Conservation (phyloP, 192 early-diverging fungal species). For the Coemansia sp. region DNA sequence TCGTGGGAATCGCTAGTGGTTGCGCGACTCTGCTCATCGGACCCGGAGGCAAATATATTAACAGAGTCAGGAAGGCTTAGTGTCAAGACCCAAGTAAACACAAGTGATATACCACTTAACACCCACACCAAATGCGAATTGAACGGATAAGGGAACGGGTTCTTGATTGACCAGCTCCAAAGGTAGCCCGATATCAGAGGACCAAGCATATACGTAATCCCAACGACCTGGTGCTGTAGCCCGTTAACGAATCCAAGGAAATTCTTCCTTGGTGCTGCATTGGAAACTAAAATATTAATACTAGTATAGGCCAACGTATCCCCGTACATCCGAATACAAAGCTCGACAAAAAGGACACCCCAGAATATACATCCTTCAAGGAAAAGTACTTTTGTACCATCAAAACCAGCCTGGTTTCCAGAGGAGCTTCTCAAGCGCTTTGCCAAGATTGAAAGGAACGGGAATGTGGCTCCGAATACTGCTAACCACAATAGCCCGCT, state of each 20-base stretch:
- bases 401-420: not conserved
- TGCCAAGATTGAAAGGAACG: slow-evolving; percentile 20
- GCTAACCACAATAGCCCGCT: slow-evolving; percentile 20
- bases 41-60: slow-evolving; percentile 2
- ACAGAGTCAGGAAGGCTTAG: slow-evolving; percentile 25
- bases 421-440: slow-evolving; percentile 43
- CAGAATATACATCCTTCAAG: slow-evolving; percentile 8
- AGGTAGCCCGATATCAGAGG: slow-evolving; percentile 33
- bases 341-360: slow-evolving; percentile 19
- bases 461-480: slow-evolving; percentile 10
- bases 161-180: slow-evolving; percentile 46
- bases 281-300: slow-evolving; percentile 39
- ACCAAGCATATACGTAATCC: slow-evolving; percentile 21
- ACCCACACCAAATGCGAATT: slow-evolving; percentile 36
- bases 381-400: not conserved
- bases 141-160: slow-evolving; percentile 1
- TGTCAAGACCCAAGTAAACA: slow-evolving; percentile 10
- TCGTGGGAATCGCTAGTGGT: no score
- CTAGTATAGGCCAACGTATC: slow-evolving; percentile 36
- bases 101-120: slow-evolving; percentile 12
- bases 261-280: slow-evolving; percentile 34
- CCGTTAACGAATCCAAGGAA: slow-evolving; percentile 42
- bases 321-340: slow-evolving; percentile 26
- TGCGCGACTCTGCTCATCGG: no score
- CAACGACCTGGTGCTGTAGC: slow-evolving; percentile 34